Base-by-base conservation (phyloP, 2,329 filamentous ascomycete species). In the Monilinia fructigena region DNA sequence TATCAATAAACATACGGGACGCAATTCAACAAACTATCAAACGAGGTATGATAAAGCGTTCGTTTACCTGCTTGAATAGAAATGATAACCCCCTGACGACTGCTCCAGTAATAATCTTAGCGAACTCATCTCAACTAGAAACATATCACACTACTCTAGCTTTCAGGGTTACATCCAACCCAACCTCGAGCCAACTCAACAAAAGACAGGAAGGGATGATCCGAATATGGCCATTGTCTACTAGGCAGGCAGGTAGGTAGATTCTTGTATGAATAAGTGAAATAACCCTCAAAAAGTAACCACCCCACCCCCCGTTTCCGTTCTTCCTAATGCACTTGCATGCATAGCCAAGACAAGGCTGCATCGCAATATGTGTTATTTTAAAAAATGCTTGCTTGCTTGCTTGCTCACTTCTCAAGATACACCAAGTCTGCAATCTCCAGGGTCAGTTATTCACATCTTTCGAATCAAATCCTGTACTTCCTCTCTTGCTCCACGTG, bases 311-410 rank as follows among this genome's bases (percentile, higher is more conserved):
- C 38, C 38, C 23, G 11, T 56, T 23, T 20, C 23, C 14, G 38
- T 20, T 45, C 23, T 20, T 28, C 7, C 23, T 23, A 45, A 58
- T 58, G 55, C 55, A 58, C 55, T 58, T 58, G 38, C 55, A 58
- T 20, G 5, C 55, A 58, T 28, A 28, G 55, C 38, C 55, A 58
- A 58, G 55, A 45, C 23, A 58, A 31, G 40, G 38, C 55, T 28
- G 55, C 55, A 58, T 58, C 4, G 1, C 18, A 2, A 31, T 23
- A 45, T 47, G 0, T 47, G 0, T 47, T 23, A 47, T 47, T 47
- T 35, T 31, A 26, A 18, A 45, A 45, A 31, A 2, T 28, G 28
- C 28, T 28, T 28, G 28, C 28, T 28, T 16, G 26, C 28, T 28
- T 47, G 11, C 40, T 23, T 8, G 31, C 54, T 18, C n/a, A 26